These are phyloP conservation scores for Pseudonitzschia multiseries DNA, from an alignment of 108 stramenopile genomes.

Conservation along the genomic window DNA sequence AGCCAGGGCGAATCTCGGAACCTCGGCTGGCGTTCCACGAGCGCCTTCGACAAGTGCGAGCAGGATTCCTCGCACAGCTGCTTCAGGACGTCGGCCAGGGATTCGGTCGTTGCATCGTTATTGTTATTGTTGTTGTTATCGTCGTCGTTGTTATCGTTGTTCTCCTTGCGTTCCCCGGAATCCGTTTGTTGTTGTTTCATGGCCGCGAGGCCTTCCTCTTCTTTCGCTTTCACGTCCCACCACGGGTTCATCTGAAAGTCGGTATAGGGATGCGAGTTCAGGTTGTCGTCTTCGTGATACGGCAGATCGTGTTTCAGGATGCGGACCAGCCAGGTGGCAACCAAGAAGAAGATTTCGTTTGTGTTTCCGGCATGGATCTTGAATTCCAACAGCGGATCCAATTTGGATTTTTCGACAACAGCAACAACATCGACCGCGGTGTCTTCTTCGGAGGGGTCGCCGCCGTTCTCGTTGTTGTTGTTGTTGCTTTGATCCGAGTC, in stretches of 20 bases:
- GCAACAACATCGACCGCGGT: not conserved
- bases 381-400: constrained; percentile 57
- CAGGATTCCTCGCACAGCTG: constrained; percentile 48
- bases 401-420: not conserved
- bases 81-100: constrained; percentile 32
- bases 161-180: not conserved
- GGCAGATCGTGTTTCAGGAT: constrained; percentile 28
- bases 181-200: constrained; percentile 1
- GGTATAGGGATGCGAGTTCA: constrained; percentile 26
- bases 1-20: constrained; percentile 22
- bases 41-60: constrained; percentile 33
- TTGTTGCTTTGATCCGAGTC: not conserved
- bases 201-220: not conserved
- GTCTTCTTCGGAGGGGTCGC: too few relatives aligned
- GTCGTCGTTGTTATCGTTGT: not conserved
- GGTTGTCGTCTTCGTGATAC: constrained; percentile 31
- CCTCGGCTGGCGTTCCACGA: not conserved
- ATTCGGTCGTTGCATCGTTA: constrained; percentile 16
- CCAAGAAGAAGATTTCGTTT: constrained; percentile 68
- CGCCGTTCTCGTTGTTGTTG: not conserved
- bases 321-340: constrained; percentile 48
- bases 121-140: not conserved
- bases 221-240: constrained; percentile 55
- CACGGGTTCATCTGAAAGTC: constrained; percentile 63
- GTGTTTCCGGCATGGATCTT: constrained; percentile 47